Evolutionary conservation across 345 rosid species (phyloP).

Genomic region (Conringia planisiliqua): DNA sequence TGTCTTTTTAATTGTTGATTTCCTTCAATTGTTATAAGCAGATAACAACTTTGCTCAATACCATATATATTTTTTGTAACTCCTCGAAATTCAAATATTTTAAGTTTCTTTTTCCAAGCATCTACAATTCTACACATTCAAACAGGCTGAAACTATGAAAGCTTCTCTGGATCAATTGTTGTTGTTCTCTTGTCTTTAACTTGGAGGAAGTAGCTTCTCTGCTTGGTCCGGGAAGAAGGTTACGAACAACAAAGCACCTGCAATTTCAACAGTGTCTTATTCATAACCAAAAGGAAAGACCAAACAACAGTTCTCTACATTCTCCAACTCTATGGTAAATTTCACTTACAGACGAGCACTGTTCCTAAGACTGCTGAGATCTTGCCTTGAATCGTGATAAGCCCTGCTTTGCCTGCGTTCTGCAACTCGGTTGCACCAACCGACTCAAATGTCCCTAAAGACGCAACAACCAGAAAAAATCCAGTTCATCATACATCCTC

Average conservation of each 20-base stretch:
- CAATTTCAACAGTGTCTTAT: background rate
- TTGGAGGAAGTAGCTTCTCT: slow-evolving; percentile 62
- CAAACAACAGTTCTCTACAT: background rate
- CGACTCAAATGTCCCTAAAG: slow-evolving; percentile 71
- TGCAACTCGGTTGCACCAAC: slow-evolving; percentile 67
- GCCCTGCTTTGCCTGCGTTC: slow-evolving; percentile 91
- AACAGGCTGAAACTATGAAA: slow-evolving; percentile 26
- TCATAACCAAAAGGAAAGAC: background rate
- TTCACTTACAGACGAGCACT: slow-evolving; percentile 76
- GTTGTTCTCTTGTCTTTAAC: slow-evolving; percentile 33
- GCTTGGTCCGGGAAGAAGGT: slow-evolving; percentile 92
- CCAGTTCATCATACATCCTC: background rate
- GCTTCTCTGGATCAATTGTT: background rate
- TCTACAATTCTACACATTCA: slow-evolving; percentile 10
- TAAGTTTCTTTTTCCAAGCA: background rate
- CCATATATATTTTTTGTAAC: slow-evolving; percentile 10
- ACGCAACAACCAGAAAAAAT: background rate
- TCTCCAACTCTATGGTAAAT: background rate
- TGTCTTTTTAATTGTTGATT: slow-evolving; percentile 13
- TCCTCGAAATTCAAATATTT: background rate
- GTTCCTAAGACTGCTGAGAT: slow-evolving; percentile 93
- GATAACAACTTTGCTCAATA: slow-evolving; percentile 23
- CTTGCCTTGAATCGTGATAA: slow-evolving; percentile 82
- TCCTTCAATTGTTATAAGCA: slow-evolving; percentile 24
- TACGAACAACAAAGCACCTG: slow-evolving; percentile 91